phyloP scores from a whole-genome alignment of 176 grass and related monocot species.

The Ananas comosus region DNA sequence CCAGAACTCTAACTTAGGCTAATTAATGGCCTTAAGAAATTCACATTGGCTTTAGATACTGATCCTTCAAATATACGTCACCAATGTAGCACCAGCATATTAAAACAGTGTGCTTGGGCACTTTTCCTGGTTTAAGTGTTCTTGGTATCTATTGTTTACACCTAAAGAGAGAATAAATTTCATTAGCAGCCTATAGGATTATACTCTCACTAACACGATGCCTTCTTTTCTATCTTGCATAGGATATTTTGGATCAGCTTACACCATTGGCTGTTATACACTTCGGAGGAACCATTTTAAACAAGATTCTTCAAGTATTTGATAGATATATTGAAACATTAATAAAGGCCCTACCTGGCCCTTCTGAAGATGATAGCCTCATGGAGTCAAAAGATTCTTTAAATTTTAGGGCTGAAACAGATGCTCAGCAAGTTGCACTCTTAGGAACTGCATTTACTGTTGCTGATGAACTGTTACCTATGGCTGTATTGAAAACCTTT shows the following conservation, averaged over 20 bases:
- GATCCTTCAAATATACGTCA: too few relatives aligned
- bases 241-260: constrained; percentile 92
- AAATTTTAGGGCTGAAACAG: constrained; percentile 78
- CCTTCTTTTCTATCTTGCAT: constrained; percentile 8
- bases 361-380: constrained; percentile 81
- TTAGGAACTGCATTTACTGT: constrained; percentile 65
- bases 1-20: too few relatives aligned
- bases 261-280: constrained; percentile 72
- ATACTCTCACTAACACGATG: constrained; percentile 15
- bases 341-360: constrained; percentile 69
- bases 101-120: too few relatives aligned
- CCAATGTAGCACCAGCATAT: too few relatives aligned
- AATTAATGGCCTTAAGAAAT: too few relatives aligned
- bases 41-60: too few relatives aligned
- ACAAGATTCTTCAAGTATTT: constrained; percentile 78
- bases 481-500: constrained; percentile 67
- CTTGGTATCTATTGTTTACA: not conserved
- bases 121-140: too few relatives aligned
- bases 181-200: constrained; percentile 19
- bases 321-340: constrained; percentile 72
- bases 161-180: not conserved
- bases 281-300: constrained; percentile 82
- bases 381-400: constrained; percentile 55
- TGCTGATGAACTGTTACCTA: constrained; percentile 77
- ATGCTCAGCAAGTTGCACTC: constrained; percentile 65